Base-by-base conservation (phyloP, 2,329 filamentous ascomycete genomes). In the Sporothrix mexicana region DNA sequence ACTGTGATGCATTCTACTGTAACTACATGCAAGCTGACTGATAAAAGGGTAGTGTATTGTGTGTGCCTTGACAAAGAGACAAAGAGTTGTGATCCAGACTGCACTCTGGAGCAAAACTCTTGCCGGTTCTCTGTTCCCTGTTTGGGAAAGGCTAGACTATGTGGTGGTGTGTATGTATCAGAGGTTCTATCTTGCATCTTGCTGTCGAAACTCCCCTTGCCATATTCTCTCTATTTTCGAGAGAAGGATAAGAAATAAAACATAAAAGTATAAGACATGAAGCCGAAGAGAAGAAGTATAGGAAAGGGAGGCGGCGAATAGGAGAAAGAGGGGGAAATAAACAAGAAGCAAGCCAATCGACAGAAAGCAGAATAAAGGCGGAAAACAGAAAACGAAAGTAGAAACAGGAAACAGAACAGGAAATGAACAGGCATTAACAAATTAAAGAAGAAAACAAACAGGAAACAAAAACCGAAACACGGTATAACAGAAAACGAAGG, bases 21-120 rank as follows among this genome's bases (percentile, higher is more conserved):
- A 15, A 43, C 2, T 43, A 36, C 30, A 53, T 7, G 57, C 57
- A 61, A 13, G 1, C 3, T 20, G 61, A 3, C 23, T 17, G 8
- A n/a, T n/a, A 12, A 49, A 36, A 17, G 17, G 3, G 45, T 30
- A 49, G 25, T 69, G 12, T 55, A 36, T 55, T 69, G 66, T 8
- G 45, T 69, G 66, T 15, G 45, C 47, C 25, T 23, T 55, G 17
- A 23, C 15, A 36, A 70, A 15, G n/a, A 55, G 47, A 53, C 36
- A 10, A 43, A 36, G 17, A 53, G 8, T 15, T n/a, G 8, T 36
- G 67, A 0, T 10, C 47, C 71, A 47, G 73, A 69, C 73, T 74
- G 73, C 73, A 74, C 73, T 73, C 69, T 30, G 53, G 59, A 64
- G 17, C 23, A 30, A 30, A 43, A 7, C 36, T 53, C 20, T 13